phyloP scores from a whole-genome alignment of 441 rosid species.

The Croton setiger region DNA sequence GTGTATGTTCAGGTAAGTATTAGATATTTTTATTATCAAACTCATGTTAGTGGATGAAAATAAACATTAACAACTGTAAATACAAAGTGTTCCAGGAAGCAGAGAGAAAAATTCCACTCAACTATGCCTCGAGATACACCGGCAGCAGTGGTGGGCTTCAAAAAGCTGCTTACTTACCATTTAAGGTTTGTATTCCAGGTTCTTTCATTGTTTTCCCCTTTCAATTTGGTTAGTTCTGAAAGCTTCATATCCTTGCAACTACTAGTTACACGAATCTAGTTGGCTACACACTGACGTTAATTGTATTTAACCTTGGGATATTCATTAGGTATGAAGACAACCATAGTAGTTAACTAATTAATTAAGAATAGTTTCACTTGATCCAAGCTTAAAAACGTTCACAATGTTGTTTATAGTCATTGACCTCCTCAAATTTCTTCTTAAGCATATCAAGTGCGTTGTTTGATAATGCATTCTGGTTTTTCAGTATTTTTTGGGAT shows the following conservation, averaged over 20 bases:
- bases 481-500: neutral
- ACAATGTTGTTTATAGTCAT: neutral
- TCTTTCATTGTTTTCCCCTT: slow-evolving; percentile 9
- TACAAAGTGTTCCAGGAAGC: slow-evolving; percentile 77
- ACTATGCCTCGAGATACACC: slow-evolving; percentile 90
- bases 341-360: neutral
- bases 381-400: neutral
- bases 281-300: neutral
- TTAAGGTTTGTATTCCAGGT: slow-evolving; percentile 54
- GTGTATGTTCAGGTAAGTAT: slow-evolving; percentile 93
- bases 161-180: slow-evolving; percentile 90
- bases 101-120: slow-evolving; percentile 95
- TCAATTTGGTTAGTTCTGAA: neutral
- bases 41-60: slow-evolving; percentile 17
- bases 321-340: neutral
- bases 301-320: neutral
- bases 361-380: neutral
- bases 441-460: neutral
- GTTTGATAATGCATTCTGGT: neutral
- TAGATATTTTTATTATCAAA: slow-evolving; percentile 13
- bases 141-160: slow-evolving; percentile 80
- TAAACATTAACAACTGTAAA: slow-evolving; percentile 25
- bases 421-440: neutral
- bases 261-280: slow-evolving; percentile 6
- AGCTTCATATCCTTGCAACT: slow-evolving; percentile 9